Conservation (phyloP, 2,329 filamentous ascomycete species). For the Alternaria arborescens region DNA sequence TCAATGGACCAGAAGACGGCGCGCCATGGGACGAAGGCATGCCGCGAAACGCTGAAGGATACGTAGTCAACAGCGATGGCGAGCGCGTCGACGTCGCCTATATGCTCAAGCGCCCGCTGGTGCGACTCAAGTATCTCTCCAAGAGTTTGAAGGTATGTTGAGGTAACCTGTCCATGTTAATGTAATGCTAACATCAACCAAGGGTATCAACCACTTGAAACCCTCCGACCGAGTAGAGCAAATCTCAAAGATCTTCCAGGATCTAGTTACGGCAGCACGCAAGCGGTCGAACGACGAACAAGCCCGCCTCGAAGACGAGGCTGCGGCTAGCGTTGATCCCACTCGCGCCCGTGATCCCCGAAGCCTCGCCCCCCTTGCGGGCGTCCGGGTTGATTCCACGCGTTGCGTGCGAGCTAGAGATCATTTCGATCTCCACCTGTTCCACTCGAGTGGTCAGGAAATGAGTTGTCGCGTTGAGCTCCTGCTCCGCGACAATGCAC, state of each 20-base stretch:
- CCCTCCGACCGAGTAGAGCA: conserved; percentile 66
- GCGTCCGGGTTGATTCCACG: conserved; percentile 75
- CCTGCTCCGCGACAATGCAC: conserved; percentile 80
- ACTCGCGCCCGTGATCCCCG: conserved; percentile 80
- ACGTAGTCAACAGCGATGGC: conserved; percentile 75
- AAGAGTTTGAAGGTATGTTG: conserved; percentile 77
- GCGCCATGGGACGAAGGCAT: conserved; percentile 64
- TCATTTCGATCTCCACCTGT: conserved; percentile 83
- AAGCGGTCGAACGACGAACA: conserved; percentile 76
- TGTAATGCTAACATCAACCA: conserved; percentile 39
- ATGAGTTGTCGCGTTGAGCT: conserved; percentile 90
- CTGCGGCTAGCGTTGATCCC: conserved; percentile 83
- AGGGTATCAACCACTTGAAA: conserved; percentile 66
- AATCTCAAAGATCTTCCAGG: conserved; percentile 71
- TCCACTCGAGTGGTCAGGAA: conserved; percentile 88
- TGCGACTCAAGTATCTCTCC: conserved; percentile 85
- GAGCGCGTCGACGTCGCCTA: conserved; percentile 95
- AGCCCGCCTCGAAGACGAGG: conserved; percentile 81
- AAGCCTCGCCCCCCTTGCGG: conserved; percentile 75
- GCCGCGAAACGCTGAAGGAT: conserved; percentile 66
- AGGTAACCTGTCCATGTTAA: neutral
- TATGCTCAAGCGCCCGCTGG: conserved; percentile 85
- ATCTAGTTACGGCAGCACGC: conserved; percentile 78
- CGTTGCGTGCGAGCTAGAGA: conserved; percentile 90
- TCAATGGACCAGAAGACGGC: conserved; percentile 56